Percentiles rank a stretch among this genome's conserved stretches.
phyloP scores from a whole-genome alignment of 169 alveolate genomes.

The Plasmodium cynomolgi region DNA sequence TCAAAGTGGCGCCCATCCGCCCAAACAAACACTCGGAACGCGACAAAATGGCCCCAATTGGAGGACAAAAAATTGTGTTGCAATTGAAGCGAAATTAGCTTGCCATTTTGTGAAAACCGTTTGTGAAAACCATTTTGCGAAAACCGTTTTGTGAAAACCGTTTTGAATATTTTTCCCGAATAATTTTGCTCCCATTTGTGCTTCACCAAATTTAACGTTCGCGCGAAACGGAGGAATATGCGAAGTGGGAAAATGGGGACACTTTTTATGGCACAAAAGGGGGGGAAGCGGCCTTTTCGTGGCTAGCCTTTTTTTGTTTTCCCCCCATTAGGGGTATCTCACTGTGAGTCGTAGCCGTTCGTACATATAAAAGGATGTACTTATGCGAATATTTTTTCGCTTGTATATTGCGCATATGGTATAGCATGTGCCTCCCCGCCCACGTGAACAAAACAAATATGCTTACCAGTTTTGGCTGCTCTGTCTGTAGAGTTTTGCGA shows the following conservation, averaged over 20 bases:
- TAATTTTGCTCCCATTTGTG: background rate
- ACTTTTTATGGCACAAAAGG: background rate
- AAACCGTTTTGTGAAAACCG: background rate
- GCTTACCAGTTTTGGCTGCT: background rate
- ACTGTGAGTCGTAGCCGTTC: background rate
- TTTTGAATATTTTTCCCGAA: background rate
- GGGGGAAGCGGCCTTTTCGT: background rate
- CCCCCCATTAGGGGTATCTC: background rate
- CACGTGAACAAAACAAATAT: background rate
- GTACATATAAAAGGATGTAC: background rate
- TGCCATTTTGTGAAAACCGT: background rate
- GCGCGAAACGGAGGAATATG: background rate
- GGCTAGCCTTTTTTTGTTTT: background rate
- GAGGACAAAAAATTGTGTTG: background rate
- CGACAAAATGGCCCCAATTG: background rate
- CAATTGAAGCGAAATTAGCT: background rate
- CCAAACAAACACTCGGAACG: background rate
- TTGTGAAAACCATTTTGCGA: background rate
- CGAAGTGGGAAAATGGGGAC: background rate
- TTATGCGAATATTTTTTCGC: background rate
- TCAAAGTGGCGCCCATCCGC: background rate
- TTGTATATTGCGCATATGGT: background rate
- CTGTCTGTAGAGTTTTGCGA: background rate
- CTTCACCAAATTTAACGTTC: background rate
- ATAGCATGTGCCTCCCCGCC: background rate